A percentile compares a stretch with the other conserved stretches of the same genome.
phyloP scores from a whole-genome alignment of 495 filamentous ascomycete species.

The Aspergillus ostianus region DNA sequence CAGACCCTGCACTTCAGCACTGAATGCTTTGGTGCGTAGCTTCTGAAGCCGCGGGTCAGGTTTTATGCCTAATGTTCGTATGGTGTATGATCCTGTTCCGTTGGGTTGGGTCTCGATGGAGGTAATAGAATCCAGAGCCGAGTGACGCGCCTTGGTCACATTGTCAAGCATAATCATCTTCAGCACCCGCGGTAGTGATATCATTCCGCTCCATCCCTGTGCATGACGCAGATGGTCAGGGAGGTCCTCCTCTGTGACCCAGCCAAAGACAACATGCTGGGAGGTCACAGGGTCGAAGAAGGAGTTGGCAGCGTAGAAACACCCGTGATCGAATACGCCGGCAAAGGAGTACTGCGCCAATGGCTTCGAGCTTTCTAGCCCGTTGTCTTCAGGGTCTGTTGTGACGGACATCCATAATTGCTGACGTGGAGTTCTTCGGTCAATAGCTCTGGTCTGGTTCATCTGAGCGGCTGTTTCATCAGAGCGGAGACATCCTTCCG shows the following conservation, averaged over 20 bases:
- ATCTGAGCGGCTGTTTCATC: not conserved
- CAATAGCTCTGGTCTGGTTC: not conserved
- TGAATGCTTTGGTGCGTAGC: conserved; percentile 22
- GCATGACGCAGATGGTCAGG: conserved; percentile 30
- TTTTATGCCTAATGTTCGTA: conserved; percentile 32
- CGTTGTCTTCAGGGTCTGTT: not conserved
- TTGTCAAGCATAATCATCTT: too few relatives aligned
- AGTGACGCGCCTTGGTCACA: conserved; percentile 20
- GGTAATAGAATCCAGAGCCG: conserved; percentile 26
- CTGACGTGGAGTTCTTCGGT: conserved; percentile 21
- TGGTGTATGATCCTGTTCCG: conserved; percentile 21
- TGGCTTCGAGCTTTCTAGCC: conserved; percentile 2
- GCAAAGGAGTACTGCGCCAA: conserved; percentile 24
- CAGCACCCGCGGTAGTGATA: too few relatives aligned
- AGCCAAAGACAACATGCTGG: conserved; percentile 30
- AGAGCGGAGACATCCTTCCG: conserved; percentile 40
- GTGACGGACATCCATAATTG: conserved; percentile 36
- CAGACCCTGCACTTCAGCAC: not conserved
- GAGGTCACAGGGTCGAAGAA: conserved; percentile 31
- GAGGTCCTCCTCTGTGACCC: conserved; percentile 38
- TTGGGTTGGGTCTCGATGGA: conserved; percentile 26
- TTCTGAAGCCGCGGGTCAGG: conserved; percentile 26
- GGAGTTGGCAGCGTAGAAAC: conserved; percentile 35
- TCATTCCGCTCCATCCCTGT: conserved; percentile 33
- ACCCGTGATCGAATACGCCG: conserved; percentile 36